Evolutionary conservation across 768 basidiomycete genomes (phyloP), one percentile per base, ranked within the genome.

Genomic region (Trametes sanguinea): DNA sequence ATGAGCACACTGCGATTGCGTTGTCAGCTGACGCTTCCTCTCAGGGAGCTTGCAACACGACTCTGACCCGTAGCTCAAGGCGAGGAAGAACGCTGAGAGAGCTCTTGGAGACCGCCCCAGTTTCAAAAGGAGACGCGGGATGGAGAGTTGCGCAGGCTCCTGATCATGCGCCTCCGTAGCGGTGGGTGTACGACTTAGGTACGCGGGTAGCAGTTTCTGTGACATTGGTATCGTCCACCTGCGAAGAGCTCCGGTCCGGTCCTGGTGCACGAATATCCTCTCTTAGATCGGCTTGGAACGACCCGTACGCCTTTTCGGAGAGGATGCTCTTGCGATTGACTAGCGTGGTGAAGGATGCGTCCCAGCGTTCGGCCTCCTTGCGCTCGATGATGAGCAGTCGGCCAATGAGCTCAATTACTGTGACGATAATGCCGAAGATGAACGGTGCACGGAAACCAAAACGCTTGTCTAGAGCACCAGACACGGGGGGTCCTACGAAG

Each of bases 361-460:
- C 75, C 71, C 73, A 76, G n/a, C 29, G 48, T 0, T 68, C n/a
- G 3, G 76, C 76, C 22, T 74, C 72, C 32, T 68, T 68, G 14
- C 74, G 73, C 63, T 80, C 78, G 57, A 78, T 74, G 46, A 79
- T 70, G 17, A 79, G 63, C 3, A 76, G 46, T 2, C 78, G 76
- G 5, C 74, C 74, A 13, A 77, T 52, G 27, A 78, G 56, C 62
- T 80, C 78, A 4, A 75, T 37, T 2, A 55, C 64, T 27, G 75
- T 70, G 43, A 75, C 43, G 30, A 71, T 66, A 61, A 79, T 70
- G 3, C 73, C 73, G 45, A 78, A 75, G 43, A 78, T 69, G 65
- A 76, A 77, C 1, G 78, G 78, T 0, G 74, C 76, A 14, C 72
- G 71, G 57, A 74, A 78, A 1, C 77, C 78, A 33, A 76, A 74